A percentile compares a stretch with the other conserved stretches of the same genome.
phyloP scores from a whole-genome alignment of 177 flowering plant species.

The Vitis hybrid region DNA sequence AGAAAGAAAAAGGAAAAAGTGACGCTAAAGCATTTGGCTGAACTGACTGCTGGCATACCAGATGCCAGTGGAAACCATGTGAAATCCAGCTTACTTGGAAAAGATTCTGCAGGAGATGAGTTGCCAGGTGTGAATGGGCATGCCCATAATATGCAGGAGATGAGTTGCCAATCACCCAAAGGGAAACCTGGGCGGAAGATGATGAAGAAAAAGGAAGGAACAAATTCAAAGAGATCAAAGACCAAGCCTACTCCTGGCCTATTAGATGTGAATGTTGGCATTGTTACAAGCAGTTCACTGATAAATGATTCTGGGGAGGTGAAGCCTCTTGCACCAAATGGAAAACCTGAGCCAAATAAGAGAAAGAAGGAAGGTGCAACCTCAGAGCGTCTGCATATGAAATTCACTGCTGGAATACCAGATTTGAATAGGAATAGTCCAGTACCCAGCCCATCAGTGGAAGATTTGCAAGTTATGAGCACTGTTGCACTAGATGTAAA shows the following conservation, averaged over 20 bases:
- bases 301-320: slow-evolving; percentile 1
- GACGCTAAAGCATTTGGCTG: neutral
- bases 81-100: slow-evolving; percentile 4
- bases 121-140: neutral
- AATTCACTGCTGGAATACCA: slow-evolving; percentile 10
- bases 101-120: slow-evolving; percentile 11
- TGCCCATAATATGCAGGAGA: neutral
- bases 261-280: slow-evolving; percentile 17
- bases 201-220: slow-evolving; percentile 14
- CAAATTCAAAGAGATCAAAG: slow-evolving; percentile 6
- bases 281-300: slow-evolving; percentile 6
- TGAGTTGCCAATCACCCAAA: slow-evolving; percentile 1
- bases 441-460: slow-evolving; percentile 2
- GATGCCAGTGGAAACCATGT: neutral
- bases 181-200: slow-evolving; percentile 15
- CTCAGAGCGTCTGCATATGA: neutral
- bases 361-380: slow-evolving; percentile 7
- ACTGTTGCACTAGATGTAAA: slow-evolving; percentile 3
- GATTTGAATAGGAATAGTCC: slow-evolving; percentile 31
- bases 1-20: slow-evolving; percentile 11
- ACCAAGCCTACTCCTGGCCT: slow-evolving; percentile 20
- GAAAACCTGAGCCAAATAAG: slow-evolving; percentile 8
- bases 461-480: slow-evolving; percentile 10
- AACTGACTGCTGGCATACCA: neutral
- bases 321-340: neutral